Base-by-base conservation (phyloP, 306 rosid species). In the Dalbergia cultrata region DNA sequence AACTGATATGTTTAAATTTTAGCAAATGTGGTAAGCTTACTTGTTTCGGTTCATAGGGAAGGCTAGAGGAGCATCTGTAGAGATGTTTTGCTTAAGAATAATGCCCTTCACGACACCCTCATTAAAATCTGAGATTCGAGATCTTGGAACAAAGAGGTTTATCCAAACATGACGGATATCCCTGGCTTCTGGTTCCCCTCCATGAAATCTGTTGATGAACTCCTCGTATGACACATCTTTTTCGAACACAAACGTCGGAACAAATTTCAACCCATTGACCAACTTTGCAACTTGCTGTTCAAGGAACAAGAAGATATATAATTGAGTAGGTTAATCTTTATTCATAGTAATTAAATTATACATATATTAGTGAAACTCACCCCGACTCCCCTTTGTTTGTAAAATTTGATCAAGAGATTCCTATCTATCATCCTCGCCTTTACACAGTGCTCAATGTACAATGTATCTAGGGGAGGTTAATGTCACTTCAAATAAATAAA, bases 141-240 rank as follows among this genome's bases (percentile, higher is more conserved):
- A 93, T 81, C 80, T 83, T 6, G 97, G 97, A 35, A 93, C 21
- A 33, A 86, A 89, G 16, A 93, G 70, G 82, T 87, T 87, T 12
- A 0, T 90, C 82, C 97, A 93, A 90, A 0, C 2, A 26, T 26
- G 31, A 26, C 3, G 31, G 31, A 26, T 3, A 26, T 26, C 2
- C 16, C 79, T 75, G 22, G 90, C 90, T 7, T 1, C 3, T 14
- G 43, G 6, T 77, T 93, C 94, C 0, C 77, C 89, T 0, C 0
- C 8, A 13, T 18, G 76, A 44, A 91, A 88, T 80, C 97, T 85
- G 31, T 90, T 63, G 3, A 91, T 21, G 72, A 93, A 93, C 5
- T 87, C 90, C 43, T 75, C 49, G 4, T 90, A 90, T 5, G 86
- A 16, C 4, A 65, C 92, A 22, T 93, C 92, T 72, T 83, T 86